A percentile compares a stretch with the other conserved stretches of the same genome.
phyloP scores from a whole-genome alignment of 2,329 filamentous ascomycete species.

The Bipolaris zeicola region DNA sequence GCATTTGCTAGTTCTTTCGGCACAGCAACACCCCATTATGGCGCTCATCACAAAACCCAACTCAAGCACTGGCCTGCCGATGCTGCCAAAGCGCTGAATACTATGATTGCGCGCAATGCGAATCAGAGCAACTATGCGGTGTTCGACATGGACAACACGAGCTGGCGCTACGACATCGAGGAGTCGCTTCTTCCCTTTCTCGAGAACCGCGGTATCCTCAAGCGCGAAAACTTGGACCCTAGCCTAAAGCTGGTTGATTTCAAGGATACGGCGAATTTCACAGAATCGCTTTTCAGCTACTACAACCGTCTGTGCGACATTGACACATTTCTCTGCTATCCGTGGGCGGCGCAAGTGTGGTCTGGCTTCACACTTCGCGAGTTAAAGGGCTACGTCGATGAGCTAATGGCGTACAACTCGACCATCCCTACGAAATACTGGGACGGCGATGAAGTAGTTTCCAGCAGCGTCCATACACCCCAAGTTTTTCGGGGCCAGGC shows the following conservation, averaged over 20 bases:
- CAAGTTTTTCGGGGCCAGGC: slow-evolving; percentile 34
- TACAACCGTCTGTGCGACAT: slow-evolving; percentile 39
- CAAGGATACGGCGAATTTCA: slow-evolving; percentile 41
- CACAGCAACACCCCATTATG: slow-evolving; percentile 23
- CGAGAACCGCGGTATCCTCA: slow-evolving; percentile 40
- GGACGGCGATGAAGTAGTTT: slow-evolving; percentile 32
- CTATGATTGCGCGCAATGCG: slow-evolving; percentile 38
- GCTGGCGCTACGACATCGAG: slow-evolving; percentile 38
- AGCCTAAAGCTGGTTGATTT: slow-evolving; percentile 39
- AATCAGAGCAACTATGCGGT: slow-evolving; percentile 41
- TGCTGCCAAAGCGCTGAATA: slow-evolving; percentile 32
- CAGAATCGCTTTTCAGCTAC: slow-evolving; percentile 40
- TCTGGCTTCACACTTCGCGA: slow-evolving; percentile 34
- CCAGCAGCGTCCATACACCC: slow-evolving; percentile 28
- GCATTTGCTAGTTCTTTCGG: slow-evolving; percentile 11
- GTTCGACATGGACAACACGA: slow-evolving; percentile 44
- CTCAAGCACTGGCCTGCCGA: slow-evolving; percentile 35
- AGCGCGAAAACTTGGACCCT: slow-evolving; percentile 36
- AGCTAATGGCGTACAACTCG: slow-evolving; percentile 36
- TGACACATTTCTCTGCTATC: slow-evolving; percentile 39
- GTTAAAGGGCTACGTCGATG: slow-evolving; percentile 37
- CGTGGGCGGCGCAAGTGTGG: slow-evolving; percentile 39
- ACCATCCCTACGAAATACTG: slow-evolving; percentile 34
- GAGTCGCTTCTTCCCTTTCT: slow-evolving; percentile 39
- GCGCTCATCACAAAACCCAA: slow-evolving; percentile 22